Evolutionary conservation across 1,284 basidiomycete species (phyloP), one percentile per base, ranked within the genome.

Genomic region (Boletellus dicymbophilus): DNA sequence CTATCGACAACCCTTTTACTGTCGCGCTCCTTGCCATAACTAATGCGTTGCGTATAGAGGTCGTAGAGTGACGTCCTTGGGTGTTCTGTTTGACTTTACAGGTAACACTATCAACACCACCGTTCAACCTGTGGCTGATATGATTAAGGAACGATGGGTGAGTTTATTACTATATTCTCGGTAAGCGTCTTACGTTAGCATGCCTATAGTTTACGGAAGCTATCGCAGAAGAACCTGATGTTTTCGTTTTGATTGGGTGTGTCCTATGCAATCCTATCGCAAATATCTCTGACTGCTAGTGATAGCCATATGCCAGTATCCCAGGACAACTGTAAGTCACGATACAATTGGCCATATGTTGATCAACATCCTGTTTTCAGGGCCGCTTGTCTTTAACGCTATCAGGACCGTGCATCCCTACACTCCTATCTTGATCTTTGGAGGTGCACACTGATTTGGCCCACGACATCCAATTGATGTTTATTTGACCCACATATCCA

Each of bases 351-450:
- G 13, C 37, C n/a, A 5, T 10, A 27, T 27, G 15, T 26, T 22
- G 33, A 44, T 23, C 1, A 47, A 18, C 6, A 25, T 62, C 41
- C 3, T 2, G 36, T 33, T 36, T 33, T n/a, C 54, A 88, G 84
- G 80, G 82, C 81, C 85, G 2, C 54, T 78, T 13, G 83, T 95
- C 1, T 89, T 88, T 66, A 72, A 88, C 47, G 88, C 88, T 8
- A 76, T 95, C 46, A 82, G 91, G 16, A 74, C 76, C 3, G 74
- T 85, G 1, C 93, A 94, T 64, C 79, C 86, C 0, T 63, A 69
- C 8, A 88, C 87, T 0, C 92, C 92, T 0, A 87, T 95, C 46
- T 62, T 91, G 45, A 86, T 94, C 55, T 81, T 94, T 44, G 92
- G 92, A 60, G 86, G 82, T 76, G 55, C 39, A 31, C 0, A 12